Conservation (phyloP, 2,329 filamentous ascomycete species). For the Polytolypa hystricis region DNA sequence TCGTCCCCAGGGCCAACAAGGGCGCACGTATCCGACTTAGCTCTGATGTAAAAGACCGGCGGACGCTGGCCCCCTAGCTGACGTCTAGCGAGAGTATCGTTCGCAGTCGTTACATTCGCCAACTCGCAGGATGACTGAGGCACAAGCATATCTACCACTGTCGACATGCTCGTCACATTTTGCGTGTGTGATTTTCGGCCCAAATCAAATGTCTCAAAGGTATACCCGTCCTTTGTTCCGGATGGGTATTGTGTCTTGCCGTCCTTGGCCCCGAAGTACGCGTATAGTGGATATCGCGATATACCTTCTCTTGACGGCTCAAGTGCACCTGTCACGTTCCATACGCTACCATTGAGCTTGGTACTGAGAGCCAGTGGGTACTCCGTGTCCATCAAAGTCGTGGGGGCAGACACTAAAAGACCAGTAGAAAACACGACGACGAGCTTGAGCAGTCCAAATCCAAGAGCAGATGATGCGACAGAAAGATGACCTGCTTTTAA, state of each 20-base stretch:
- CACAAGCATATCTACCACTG: neutral
- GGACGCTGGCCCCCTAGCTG: too few relatives aligned
- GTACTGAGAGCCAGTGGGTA: neutral
- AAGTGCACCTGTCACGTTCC: too few relatives aligned
- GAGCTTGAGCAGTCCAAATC: neutral
- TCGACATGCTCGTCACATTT: neutral
- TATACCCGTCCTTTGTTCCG: conserved; percentile 1
- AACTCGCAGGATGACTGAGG: conserved; percentile 1
- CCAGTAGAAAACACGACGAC: conserved; percentile 1
- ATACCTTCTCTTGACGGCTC: too few relatives aligned
- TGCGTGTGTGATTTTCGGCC: neutral
- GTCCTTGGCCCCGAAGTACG: neutral
- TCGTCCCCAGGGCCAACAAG: too few relatives aligned
- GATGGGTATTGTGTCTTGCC: neutral
- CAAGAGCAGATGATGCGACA: neutral
- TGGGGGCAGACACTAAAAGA: neutral
- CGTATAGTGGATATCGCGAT: neutral
- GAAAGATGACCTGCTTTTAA: too few relatives aligned
- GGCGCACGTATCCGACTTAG: too few relatives aligned
- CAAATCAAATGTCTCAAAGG: conserved; percentile 3
- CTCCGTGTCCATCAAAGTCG: neutral
- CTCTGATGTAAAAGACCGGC: too few relatives aligned
- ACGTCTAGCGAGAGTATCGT: too few relatives aligned
- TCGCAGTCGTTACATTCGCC: neutral
- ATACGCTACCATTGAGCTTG: too few relatives aligned